Percentiles rank a stretch among this genome's conserved stretches.
These are phyloP conservation scores for Globisporangium spinosum DNA, from an alignment of 352 stramenopile genomes.

Conservation along the genomic window DNA sequence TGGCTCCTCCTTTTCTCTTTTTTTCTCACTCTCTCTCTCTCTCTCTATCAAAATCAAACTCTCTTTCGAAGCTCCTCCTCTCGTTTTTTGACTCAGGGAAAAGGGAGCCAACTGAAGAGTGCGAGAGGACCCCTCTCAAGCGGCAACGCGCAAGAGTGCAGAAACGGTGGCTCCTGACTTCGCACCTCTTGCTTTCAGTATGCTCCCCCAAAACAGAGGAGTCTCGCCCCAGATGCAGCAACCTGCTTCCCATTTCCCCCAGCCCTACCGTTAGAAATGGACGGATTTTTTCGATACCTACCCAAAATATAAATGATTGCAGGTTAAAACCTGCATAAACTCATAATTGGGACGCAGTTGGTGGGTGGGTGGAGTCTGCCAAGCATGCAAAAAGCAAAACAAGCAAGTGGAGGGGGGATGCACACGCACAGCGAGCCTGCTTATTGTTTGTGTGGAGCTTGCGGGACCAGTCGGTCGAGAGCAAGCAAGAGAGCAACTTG, in stretches of 20 bases:
- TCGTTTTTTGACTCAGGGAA: not conserved
- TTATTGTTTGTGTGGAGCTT: not conserved
- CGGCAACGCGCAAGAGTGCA: not conserved
- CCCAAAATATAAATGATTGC: not conserved
- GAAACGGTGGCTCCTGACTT: slow-evolving; percentile 6
- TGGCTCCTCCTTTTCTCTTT: slow-evolving; percentile 6
- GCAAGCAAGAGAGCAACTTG: slow-evolving; percentile 11
- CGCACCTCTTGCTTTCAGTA: slow-evolving; percentile 5
- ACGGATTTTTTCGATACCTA: not conserved
- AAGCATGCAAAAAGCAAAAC: not conserved
- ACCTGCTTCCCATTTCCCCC: not conserved
- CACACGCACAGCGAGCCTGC: not conserved
- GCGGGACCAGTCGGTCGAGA: slow-evolving; percentile 5
- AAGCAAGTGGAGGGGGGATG: not conserved
- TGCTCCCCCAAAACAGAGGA: not conserved
- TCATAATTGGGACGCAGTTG: not conserved
- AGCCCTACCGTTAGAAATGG: not conserved
- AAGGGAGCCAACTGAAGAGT: slow-evolving; percentile 4
- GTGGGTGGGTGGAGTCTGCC: not conserved
- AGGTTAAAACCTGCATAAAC: not conserved
- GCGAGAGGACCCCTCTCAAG: not conserved
- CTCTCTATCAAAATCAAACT: not conserved
- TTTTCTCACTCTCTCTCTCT: not conserved
- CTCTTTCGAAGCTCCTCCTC: slow-evolving; percentile 4
- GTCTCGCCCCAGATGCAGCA: not conserved